phyloP scores from a whole-genome alignment of 371 early-diverging fungal genomes.

The Haplosporangium sp. region DNA sequence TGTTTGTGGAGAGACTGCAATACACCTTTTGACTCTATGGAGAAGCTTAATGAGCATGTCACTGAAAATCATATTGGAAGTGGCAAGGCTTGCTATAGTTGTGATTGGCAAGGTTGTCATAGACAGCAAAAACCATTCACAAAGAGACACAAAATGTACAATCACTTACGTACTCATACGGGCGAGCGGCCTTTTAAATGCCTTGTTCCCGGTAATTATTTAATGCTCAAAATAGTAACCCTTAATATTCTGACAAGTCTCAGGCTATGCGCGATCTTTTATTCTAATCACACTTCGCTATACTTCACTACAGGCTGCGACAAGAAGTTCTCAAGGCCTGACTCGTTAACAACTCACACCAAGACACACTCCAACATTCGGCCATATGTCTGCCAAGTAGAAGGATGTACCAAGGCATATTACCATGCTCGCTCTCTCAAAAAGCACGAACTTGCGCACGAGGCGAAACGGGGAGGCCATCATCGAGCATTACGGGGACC shows the following conservation, averaged over 20 bases:
- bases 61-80: slow-evolving; percentile 74
- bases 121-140: slow-evolving; percentile 84
- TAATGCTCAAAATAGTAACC: not conserved
- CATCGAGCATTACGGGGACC: slow-evolving; percentile 33
- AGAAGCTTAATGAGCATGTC: slow-evolving; percentile 70
- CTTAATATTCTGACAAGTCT: not conserved
- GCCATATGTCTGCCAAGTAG: slow-evolving; percentile 73
- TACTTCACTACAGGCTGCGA: slow-evolving; percentile 66
- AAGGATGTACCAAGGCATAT: slow-evolving; percentile 79
- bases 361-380: slow-evolving; percentile 86
- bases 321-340: slow-evolving; percentile 89
- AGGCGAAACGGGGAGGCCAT: slow-evolving; percentile 25
- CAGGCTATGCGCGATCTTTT: too few species aligned
- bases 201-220: slow-evolving; percentile 52
- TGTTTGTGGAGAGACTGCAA: slow-evolving; percentile 74
- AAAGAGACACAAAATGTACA: slow-evolving; percentile 91
- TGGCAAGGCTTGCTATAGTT: slow-evolving; percentile 81
- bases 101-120: slow-evolving; percentile 87
- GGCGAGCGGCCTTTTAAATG: slow-evolving; percentile 82
- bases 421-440: slow-evolving; percentile 84
- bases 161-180: slow-evolving; percentile 91
- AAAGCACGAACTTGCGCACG: slow-evolving; percentile 78
- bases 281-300: too few species aligned
- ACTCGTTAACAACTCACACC: slow-evolving; percentile 89
- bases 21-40: slow-evolving; percentile 58